Base-by-base conservation (phyloP, 805 yeast species). In the Hyphopichia homilentoma region DNA sequence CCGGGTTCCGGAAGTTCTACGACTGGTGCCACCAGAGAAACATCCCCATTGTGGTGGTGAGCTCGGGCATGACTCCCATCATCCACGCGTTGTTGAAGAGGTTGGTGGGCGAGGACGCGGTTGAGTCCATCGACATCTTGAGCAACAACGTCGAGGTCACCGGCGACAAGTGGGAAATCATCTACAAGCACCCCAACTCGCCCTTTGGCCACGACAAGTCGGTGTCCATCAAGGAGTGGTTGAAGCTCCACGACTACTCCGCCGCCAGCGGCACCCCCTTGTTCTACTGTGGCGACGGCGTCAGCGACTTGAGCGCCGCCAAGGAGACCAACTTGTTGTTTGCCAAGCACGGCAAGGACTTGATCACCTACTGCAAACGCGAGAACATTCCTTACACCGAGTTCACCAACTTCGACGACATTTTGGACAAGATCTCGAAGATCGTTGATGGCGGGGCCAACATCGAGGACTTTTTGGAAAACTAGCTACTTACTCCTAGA, bases 221-320 rank as follows among this genome's bases (percentile, higher is more conserved):
- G 19, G 71, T 75, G 35, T 82, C 93, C 18, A 90, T 93, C 47
- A 71, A 75, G 35, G 68, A 70, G 31, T 70, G 65, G 41, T 57
- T 66, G 44, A 36, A 33, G 6, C 33, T 40, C 7, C 52, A 62
- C 34, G 59, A 59, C 11, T 54, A 58, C 38, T 29, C 48, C 34
- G 45, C 33, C 52, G 56, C 49, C 36, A 40, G 50, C 41, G 34
- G 54, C 39, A 41, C 60, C 42, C 33, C 38, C 30, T 71, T 87
- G 47, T 86, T 90, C 57, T 93, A 93, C 68, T 85, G 95, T 52
- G 99, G 99, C 38, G 99, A 93, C 57, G 99, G 99, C 43, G 96
- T 93, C 20, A 81, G 94, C 28, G 99, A 93, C 59, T 68, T 93
- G 46, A 77, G 87, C 36, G 98, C 98, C 16, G 97, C 97, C 16